phyloP scores from a whole-genome alignment of 140 eudicot genomes.

The Ambrosia hybrid region DNA sequence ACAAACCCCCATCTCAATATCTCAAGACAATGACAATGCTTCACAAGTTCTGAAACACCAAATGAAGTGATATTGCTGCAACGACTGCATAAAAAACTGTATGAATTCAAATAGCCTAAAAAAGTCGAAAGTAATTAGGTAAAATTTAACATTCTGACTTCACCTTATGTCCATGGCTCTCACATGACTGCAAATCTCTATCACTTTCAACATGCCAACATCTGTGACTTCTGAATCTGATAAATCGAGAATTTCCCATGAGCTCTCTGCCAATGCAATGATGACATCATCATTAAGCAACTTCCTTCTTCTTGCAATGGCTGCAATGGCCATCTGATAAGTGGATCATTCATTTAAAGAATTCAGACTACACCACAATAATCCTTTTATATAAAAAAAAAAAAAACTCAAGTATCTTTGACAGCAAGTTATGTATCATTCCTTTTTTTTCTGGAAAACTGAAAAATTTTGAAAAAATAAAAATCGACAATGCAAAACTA shows the following conservation, averaged over 20 bases:
- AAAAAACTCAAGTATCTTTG: not conserved
- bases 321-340: slow-evolving; percentile 68
- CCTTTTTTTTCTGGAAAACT: not conserved
- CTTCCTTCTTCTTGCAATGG: slow-evolving; percentile 92
- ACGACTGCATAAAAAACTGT: slow-evolving; percentile 48
- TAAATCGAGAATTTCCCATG: slow-evolving; percentile 80
- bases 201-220: slow-evolving; percentile 64
- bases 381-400: not conserved
- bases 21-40: slow-evolving; percentile 61
- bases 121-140: not conserved
- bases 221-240: slow-evolving; percentile 90
- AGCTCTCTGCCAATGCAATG: slow-evolving; percentile 71
- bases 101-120: not conserved
- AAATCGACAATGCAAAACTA: not conserved
- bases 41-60: slow-evolving; percentile 73
- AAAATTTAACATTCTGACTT: not conserved
- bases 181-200: slow-evolving; percentile 52
- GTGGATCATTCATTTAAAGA: slow-evolving; percentile 27
- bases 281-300: slow-evolving; percentile 72
- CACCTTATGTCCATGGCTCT: slow-evolving; percentile 81
- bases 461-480: not conserved
- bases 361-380: slow-evolving; percentile 18
- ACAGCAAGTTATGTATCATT: slow-evolving; percentile 8
- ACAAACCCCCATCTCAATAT: slow-evolving; percentile 89
- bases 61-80: slow-evolving; percentile 68